Conservation (phyloP, 345 rosid genomes). For the Aquilaria yunnanensis region DNA sequence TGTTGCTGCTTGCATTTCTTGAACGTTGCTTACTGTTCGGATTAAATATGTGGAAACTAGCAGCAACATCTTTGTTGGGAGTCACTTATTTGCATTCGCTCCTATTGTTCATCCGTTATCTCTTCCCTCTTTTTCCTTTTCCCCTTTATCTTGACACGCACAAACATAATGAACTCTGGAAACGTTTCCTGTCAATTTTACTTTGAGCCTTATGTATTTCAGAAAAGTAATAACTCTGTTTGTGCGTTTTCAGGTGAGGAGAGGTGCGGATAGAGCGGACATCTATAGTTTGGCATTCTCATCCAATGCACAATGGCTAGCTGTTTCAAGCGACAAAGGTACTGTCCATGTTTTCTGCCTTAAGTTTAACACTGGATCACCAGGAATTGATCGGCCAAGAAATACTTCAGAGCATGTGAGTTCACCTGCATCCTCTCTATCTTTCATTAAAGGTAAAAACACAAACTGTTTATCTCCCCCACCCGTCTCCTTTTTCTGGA, state of each 20-base stretch:
- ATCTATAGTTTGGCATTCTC: conserved; percentile 95
- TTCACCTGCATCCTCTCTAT: conserved; percentile 53
- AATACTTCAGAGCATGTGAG: conserved; percentile 29
- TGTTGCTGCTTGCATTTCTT: too few species aligned
- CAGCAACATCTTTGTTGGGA: too few species aligned
- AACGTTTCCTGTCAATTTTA: too few species aligned
- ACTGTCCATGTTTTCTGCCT: conserved; percentile 95
- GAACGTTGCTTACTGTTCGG: too few species aligned
- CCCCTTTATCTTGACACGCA: too few species aligned
- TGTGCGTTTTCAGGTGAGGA: conserved; percentile 49
- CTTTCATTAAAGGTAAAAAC: conserved; percentile 68
- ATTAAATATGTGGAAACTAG: too few species aligned
- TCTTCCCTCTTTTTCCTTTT: too few species aligned
- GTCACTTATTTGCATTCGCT: too few species aligned
- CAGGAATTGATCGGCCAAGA: conserved; percentile 39
- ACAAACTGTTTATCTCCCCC: not conserved
- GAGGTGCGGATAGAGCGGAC: conserved; percentile 99
- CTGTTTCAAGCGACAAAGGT: conserved; percentile 98
- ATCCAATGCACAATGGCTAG: conserved; percentile 76
- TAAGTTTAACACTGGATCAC: conserved; percentile 55
- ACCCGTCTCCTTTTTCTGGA: not conserved
- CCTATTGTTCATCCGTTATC: too few species aligned
- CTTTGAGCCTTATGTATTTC: too few species aligned
- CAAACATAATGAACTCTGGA: too few species aligned
- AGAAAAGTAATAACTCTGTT: too few species aligned